Base-by-base conservation (phyloP, 768 basidiomycete species). In the Lactarius sanguifluus region DNA sequence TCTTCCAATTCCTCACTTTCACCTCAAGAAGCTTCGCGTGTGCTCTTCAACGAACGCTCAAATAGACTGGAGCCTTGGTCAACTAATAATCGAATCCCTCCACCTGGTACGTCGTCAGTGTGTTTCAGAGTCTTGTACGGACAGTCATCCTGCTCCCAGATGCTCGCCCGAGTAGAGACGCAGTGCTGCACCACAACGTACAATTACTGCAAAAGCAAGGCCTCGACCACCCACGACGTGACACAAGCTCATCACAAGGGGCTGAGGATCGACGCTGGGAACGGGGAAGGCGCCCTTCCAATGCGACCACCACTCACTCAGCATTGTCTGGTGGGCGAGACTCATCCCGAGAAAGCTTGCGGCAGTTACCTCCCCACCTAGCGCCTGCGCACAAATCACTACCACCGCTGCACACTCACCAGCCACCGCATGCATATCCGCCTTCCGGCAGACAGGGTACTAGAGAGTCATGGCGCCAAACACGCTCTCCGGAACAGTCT, bases 11-110 rank as follows among this genome's bases (percentile, higher is more conserved):
- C 79, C 61, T 64, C 77, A 25, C 79, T 81, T 62, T 83, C 85
- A 10, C 83, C 85, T 10, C 80, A 82, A 66, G 86, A 88, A 47
- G 76, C 81, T 2, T 82, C 90, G 40, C 85, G 91, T 50, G 88
- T 88, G 1, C 81, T 99, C n/a, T 99, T 98, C 81, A 98, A 99
- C 73, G 97, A 96, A 72, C 87, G 91, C 4, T 92, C 90, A 12
- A 98, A 97, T 73, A 84, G 87, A 69, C 77, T 98, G 64, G 96
- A 98, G 76, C 91, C 92, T 3, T 92, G 91, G 71, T 85, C 81
- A 64, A 83, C 81, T 69, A 66, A 82, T 71, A 79, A 81, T 59
- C 80, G 83, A 34, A 72, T 81, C 59, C 77, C 77, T 56, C 72
- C 78, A 61, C 73, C 79, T 50, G 75, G 77, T 23, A 69, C 57